Evolutionary conservation across 371 early-diverging fungal species (phyloP).

Genomic region (Mucor lusitanicus): DNA sequence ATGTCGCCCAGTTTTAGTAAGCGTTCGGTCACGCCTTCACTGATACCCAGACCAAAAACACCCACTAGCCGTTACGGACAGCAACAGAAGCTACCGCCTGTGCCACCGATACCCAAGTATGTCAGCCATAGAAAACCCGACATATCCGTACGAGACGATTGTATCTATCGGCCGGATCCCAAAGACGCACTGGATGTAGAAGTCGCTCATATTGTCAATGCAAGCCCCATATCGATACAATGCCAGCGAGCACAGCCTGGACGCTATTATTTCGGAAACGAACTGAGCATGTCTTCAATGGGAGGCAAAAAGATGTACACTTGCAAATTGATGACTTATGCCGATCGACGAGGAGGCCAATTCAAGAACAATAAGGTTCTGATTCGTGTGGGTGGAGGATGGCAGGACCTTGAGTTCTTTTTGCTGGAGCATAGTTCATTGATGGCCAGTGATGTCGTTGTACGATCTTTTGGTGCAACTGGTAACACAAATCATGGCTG

Average conservation of each 20-base stretch:
- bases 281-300: slow-evolving; percentile 41
- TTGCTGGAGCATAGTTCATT: slow-evolving; percentile 56
- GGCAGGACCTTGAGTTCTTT: slow-evolving; percentile 67
- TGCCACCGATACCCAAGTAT: slow-evolving; percentile 27
- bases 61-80: slow-evolving; percentile 22
- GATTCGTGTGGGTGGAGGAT: slow-evolving; percentile 66
- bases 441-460: slow-evolving; percentile 37
- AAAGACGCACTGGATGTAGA: slow-evolving; percentile 61
- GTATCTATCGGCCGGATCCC: slow-evolving; percentile 43
- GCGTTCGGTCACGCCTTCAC: slow-evolving; percentile 43
- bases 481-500: background rate
- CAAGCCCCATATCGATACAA: slow-evolving; percentile 51
- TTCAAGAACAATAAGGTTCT: slow-evolving; percentile 53
- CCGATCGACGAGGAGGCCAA: slow-evolving; percentile 14
- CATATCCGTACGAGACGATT: slow-evolving; percentile 10
- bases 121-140: slow-evolving; percentile 19
- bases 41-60: slow-evolving; percentile 53
- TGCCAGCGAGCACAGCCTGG: slow-evolving; percentile 48
- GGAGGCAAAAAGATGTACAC: slow-evolving; percentile 51
- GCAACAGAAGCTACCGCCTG: slow-evolving; percentile 23
- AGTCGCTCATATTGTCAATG: slow-evolving; percentile 58
- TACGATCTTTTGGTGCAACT: background rate
- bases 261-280: slow-evolving; percentile 64
- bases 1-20: slow-evolving; percentile 17
- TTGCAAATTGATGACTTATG: slow-evolving; percentile 48